Conservation (phyloP, 2,329 filamentous ascomycete genomes). For the Nothomitra cinnamomea region DNA sequence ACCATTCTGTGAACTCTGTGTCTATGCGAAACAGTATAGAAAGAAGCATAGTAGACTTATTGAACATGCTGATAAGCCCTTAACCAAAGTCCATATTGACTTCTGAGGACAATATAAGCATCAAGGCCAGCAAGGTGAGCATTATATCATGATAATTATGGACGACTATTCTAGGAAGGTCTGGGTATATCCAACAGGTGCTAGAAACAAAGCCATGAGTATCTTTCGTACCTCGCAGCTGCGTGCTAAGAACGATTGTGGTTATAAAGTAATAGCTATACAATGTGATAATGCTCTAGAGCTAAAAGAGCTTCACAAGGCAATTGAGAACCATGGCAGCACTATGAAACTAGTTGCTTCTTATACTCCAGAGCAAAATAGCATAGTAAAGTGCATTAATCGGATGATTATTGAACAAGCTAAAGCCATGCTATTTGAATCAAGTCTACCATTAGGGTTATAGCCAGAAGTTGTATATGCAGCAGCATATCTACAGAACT, state of each 20-base stretch:
- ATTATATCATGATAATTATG: conserved; percentile 1
- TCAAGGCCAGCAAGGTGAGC: background rate
- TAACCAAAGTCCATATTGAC: background rate
- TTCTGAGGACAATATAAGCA: background rate
- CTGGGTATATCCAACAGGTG: background rate
- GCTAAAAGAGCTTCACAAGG: background rate
- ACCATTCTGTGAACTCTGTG: background rate
- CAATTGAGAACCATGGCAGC: background rate
- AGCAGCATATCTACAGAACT: too few relatives aligned
- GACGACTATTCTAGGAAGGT: background rate
- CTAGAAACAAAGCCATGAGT: background rate
- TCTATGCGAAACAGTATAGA: background rate
- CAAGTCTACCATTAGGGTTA: too few relatives aligned
- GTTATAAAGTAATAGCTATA: background rate
- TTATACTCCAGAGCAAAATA: conserved; percentile 3
- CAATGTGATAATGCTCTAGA: background rate
- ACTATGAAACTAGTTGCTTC: background rate
- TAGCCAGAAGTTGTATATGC: too few relatives aligned
- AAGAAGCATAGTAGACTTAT: background rate
- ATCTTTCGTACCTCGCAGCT: background rate
- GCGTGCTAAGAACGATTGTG: background rate
- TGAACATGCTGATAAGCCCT: background rate
- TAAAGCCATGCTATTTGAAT: too few relatives aligned
- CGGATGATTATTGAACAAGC: too few relatives aligned
- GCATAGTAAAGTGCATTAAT: background rate